Conservation (phyloP, 2,329 filamentous ascomycete species). For the Neonectria sp. region DNA sequence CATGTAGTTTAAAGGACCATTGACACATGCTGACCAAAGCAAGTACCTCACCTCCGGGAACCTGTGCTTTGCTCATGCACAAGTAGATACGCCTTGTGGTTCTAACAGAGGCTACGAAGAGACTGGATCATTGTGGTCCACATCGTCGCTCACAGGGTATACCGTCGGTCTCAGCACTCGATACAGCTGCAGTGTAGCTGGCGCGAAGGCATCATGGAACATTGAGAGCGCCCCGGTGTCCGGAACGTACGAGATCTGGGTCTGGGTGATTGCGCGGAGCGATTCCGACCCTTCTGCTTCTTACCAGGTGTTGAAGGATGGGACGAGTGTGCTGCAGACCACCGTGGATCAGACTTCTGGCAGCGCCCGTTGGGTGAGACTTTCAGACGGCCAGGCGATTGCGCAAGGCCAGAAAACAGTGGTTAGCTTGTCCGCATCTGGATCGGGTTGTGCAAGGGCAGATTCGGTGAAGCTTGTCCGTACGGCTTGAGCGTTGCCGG, state of each 20-base stretch:
- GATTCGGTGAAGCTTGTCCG: neutral
- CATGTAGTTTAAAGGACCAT: neutral
- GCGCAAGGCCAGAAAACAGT: neutral
- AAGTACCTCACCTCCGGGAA: neutral
- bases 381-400: neutral
- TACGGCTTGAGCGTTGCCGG: neutral
- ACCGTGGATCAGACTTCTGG: neutral
- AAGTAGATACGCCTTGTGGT: neutral
- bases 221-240: neutral
- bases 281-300: neutral
- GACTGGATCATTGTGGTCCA: neutral
- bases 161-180: neutral
- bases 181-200: neutral
- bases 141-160: neutral
- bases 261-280: neutral
- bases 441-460: neutral
- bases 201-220: neutral
- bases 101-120: neutral
- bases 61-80: neutral
- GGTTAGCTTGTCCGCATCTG: neutral
- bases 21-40: neutral
- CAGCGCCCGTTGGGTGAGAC: neutral
- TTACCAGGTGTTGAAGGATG: neutral
- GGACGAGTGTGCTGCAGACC: neutral
- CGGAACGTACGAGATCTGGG: neutral